Evolutionary conservation across 352 stramenopile genomes (phyloP).

Genomic region (Phytophthora fragariae): DNA sequence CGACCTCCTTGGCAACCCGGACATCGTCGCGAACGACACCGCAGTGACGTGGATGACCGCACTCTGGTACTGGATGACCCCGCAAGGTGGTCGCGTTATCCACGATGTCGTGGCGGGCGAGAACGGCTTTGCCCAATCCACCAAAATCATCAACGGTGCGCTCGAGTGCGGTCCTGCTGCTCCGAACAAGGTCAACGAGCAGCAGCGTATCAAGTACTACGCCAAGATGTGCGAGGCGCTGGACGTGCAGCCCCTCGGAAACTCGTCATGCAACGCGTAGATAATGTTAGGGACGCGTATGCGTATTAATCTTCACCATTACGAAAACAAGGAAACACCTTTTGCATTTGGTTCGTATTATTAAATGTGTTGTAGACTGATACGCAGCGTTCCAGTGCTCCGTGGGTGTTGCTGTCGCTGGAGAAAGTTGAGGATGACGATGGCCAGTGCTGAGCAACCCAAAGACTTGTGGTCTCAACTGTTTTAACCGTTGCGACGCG

Average conservation of each 20-base stretch:
- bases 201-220: conserved; percentile 46
- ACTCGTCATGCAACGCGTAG: conserved; percentile 48
- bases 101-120: conserved; percentile 48
- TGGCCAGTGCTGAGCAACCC: neutral
- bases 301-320: neutral
- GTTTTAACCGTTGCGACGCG: conserved; percentile 10
- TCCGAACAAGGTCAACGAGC: conserved; percentile 46
- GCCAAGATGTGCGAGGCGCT: conserved; percentile 39
- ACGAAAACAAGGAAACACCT: neutral
- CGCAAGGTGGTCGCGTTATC: conserved; percentile 49
- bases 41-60: conserved; percentile 54
- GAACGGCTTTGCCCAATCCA: conserved; percentile 52
- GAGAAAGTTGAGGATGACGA: neutral
- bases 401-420: too few species aligned
- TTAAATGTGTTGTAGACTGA: too few species aligned
- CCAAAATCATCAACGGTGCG: conserved; percentile 57
- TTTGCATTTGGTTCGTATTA: neutral
- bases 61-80: conserved; percentile 68
- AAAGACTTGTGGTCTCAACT: conserved; percentile 20
- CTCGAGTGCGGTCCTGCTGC: conserved; percentile 51
- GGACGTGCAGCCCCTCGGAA: conserved; percentile 43
- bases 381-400: too few species aligned
- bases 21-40: conserved; percentile 46
- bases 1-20: conserved; percentile 49
- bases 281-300: neutral